A percentile compares a stretch with the other conserved stretches of the same genome.
Evolutionary conservation across 257 asterid species (phyloP).

Genomic region (Penstemon newberryi): DNA sequence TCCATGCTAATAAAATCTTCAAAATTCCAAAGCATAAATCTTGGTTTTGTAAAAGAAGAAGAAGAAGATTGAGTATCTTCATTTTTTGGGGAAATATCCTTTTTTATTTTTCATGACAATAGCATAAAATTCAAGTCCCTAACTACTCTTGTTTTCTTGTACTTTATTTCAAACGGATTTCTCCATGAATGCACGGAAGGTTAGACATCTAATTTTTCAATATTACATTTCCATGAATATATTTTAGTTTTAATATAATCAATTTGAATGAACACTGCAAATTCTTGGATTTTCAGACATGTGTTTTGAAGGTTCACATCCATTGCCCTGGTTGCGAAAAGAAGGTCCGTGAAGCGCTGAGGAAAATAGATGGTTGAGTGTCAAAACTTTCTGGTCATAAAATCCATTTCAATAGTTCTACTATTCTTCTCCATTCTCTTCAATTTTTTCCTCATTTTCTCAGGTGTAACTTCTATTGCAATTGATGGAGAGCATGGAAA

Average conservation of each 20-base stretch:
- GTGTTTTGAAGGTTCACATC: slow-evolving; percentile 21
- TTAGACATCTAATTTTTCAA: neutral
- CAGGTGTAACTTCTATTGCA: slow-evolving; percentile 11
- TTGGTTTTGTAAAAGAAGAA: neutral
- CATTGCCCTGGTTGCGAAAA: slow-evolving; percentile 22
- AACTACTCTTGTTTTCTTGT: neutral
- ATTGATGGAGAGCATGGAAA: slow-evolving; percentile 20
- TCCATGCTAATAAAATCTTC: neutral
- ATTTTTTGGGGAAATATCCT: neutral
- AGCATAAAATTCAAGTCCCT: neutral
- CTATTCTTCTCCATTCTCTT: neutral
- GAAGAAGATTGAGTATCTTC: neutral
- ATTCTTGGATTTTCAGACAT: slow-evolving; percentile 9
- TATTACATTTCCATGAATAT: neutral
- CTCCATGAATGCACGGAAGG: slow-evolving; percentile 11
- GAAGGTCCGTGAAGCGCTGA: slow-evolving; percentile 18
- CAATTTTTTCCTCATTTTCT: neutral
- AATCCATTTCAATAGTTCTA: neutral
- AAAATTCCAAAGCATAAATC: neutral
- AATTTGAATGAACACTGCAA: neutral
- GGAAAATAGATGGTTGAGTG: slow-evolving; percentile 13
- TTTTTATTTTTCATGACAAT: no score
- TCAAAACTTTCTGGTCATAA: no score
- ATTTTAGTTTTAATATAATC: no score
- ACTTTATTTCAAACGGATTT: slow-evolving; percentile 2